phyloP scores from a whole-genome alignment of 2,329 filamentous ascomycete genomes.

The Purpureocillium takamizusanense region DNA sequence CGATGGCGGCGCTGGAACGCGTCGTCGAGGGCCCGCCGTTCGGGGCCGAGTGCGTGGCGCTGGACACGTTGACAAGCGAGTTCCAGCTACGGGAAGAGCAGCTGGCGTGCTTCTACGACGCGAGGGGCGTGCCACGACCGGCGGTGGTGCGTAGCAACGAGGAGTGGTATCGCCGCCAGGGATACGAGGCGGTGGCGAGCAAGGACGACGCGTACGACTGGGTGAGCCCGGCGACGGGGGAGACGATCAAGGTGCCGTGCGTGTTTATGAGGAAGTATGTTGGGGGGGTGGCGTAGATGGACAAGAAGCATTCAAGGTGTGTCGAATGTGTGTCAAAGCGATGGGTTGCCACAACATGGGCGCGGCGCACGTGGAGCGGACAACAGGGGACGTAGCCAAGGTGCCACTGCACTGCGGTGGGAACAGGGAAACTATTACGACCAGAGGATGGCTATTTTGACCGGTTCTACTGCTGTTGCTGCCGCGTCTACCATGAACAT shows the following conservation, averaged over 20 bases:
- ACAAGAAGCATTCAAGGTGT: too few species aligned
- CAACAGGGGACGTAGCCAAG: too few species aligned
- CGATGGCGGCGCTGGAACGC: conserved; percentile 25
- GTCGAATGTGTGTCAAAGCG: too few species aligned
- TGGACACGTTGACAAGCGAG: conserved; percentile 24
- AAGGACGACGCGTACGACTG: conserved; percentile 10
- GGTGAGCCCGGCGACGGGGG: conserved; percentile 7
- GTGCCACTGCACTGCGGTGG: too few species aligned
- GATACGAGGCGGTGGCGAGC: conserved; percentile 12
- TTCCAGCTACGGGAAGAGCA: conserved; percentile 16
- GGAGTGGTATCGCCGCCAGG: conserved; percentile 21
- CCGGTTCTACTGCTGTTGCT: too few species aligned
- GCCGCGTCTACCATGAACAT: too few species aligned
- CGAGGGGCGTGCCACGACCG: conserved; percentile 15
- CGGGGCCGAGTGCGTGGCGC: conserved; percentile 20
- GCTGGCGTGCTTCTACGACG: conserved; percentile 15
- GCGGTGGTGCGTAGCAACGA: conserved; percentile 16
- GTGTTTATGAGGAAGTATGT: conserved; percentile 11
- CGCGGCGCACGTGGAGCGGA: too few species aligned
- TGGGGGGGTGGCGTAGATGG: too few species aligned
- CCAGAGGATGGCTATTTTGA: too few species aligned
- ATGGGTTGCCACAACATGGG: too few species aligned
- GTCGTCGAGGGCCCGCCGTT: conserved; percentile 21
- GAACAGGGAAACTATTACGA: too few species aligned
- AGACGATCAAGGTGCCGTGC: conserved; percentile 5